phyloP scores from a whole-genome alignment of 257 asterid species.

The Solanum chaucha region DNA sequence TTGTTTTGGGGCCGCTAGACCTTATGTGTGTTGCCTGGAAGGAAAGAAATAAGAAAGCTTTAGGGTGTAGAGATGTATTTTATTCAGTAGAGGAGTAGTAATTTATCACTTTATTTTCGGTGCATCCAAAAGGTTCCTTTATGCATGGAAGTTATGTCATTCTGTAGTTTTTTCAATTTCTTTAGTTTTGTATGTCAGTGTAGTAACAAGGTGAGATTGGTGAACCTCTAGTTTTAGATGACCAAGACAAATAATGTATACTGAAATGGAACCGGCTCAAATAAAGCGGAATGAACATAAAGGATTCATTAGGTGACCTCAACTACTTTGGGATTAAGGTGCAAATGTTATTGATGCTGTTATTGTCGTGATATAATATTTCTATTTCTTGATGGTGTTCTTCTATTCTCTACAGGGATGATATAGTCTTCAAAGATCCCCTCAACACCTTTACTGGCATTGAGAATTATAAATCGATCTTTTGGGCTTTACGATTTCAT shows the following conservation, averaged over 20 bases:
- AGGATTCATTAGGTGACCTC: background rate
- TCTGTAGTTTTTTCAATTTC: background rate
- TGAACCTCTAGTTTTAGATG: background rate
- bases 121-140: background rate
- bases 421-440: slow-evolving; percentile 71
- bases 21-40: background rate
- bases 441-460: slow-evolving; percentile 72
- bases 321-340: background rate
- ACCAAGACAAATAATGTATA: background rate
- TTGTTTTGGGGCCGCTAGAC: background rate
- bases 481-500: slow-evolving; percentile 87
- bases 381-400: background rate
- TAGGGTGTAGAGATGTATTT: background rate
- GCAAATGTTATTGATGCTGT: background rate
- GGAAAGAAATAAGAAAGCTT: background rate
- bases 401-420: slow-evolving; percentile 51
- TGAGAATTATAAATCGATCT: slow-evolving; percentile 59
- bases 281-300: background rate
- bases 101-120: background rate
- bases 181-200: background rate
- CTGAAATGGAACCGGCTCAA: no score
- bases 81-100: background rate
- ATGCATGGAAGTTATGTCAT: background rate
- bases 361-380: background rate
- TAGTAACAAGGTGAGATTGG: background rate